Percentiles rank a stretch among this genome's conserved stretches.
Evolutionary conservation across 1,139 yeast genomes (phyloP).

Genomic region (Saccharomyces pastorianus): DNA sequence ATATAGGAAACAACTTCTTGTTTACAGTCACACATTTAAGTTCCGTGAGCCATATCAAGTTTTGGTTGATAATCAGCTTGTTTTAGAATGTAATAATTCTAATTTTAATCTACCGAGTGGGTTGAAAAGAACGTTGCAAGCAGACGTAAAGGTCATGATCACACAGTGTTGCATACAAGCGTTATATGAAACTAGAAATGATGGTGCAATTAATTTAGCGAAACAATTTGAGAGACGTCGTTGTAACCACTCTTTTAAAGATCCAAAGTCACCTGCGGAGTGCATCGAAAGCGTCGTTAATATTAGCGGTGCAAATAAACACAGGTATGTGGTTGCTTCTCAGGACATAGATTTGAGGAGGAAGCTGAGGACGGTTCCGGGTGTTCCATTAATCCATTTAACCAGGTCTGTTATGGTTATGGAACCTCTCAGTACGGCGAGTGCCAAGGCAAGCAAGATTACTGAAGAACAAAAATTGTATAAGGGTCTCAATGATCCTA

Average conservation of each 20-base stretch:
- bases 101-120: slow-evolving; percentile 72
- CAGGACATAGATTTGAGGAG: slow-evolving; percentile 67
- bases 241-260: slow-evolving; percentile 52
- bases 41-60: slow-evolving; percentile 93
- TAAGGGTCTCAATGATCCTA: slow-evolving; percentile 58
- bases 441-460: slow-evolving; percentile 45
- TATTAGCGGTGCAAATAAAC: slow-evolving; percentile 73
- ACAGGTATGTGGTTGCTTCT: slow-evolving; percentile 80
- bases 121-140: slow-evolving; percentile 73
- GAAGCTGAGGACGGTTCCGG: slow-evolving; percentile 66
- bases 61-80: slow-evolving; percentile 70
- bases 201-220: slow-evolving; percentile 68
- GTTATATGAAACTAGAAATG: slow-evolving; percentile 62
- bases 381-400: slow-evolving; percentile 81
- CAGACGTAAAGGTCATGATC: slow-evolving; percentile 84
- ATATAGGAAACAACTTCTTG: slow-evolving; percentile 85
- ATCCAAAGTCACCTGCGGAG: slow-evolving; percentile 61
- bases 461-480: slow-evolving; percentile 62
- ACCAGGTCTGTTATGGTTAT: slow-evolving; percentile 88
- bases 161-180: slow-evolving; percentile 94
- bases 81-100: slow-evolving; percentile 55
- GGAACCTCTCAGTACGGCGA: slow-evolving; percentile 83
- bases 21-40: slow-evolving; percentile 75
- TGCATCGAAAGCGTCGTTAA: slow-evolving; percentile 69
- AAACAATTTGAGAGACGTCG: slow-evolving; percentile 76